Evolutionary conservation across 2,329 filamentous ascomycete species (phyloP), one percentile per base, ranked within the genome.

Genomic region (Penicillium corylophilum): DNA sequence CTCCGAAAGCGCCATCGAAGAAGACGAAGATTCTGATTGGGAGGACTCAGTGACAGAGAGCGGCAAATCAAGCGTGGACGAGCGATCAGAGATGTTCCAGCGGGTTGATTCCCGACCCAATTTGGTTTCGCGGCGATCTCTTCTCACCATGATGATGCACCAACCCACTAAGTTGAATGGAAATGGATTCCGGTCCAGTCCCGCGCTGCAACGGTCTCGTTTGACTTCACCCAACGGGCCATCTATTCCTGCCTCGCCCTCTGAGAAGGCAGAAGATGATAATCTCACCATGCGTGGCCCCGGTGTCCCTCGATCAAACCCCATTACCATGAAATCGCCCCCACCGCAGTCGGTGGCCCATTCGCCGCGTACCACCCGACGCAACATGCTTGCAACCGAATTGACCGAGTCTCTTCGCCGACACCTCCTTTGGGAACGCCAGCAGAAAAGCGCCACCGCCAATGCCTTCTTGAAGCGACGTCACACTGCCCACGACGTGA

Each of bases 331-430:
- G 66, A 86, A 84, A 13, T 82, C 87, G 18, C 82, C 82, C n/a
- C 85, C 85, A 51, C 77, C 77, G 5, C 84, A 88, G 59, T 87
- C 89, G 49, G 84, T 86, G 24, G 89, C 90, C 1, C 81, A 96
- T 59, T 97, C 94, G 5, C 94, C 94, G 4, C 85, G 91, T 51
- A 96, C 93, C 0, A 96, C 92, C 0, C 84, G 94, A 46, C 84
- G 92, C 54, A 95, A 96, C 73, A 99, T 99, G 94, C 82, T 99
- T 50, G 88, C 90, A 8, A 95, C 90, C 0, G 94, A 99, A 75
- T 79, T 99, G 48, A 96, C 93, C 2, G 91, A 96, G 70, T 95
- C 90, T 20, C 84, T 99, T 3, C 85, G 94, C 20, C 89, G 91
- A 62, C 89, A 96, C 64, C 85, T 99, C 15, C 82, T 97, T 15